phyloP scores from a whole-genome alignment of 306 rosid genomes.

The Sindora glabra region DNA sequence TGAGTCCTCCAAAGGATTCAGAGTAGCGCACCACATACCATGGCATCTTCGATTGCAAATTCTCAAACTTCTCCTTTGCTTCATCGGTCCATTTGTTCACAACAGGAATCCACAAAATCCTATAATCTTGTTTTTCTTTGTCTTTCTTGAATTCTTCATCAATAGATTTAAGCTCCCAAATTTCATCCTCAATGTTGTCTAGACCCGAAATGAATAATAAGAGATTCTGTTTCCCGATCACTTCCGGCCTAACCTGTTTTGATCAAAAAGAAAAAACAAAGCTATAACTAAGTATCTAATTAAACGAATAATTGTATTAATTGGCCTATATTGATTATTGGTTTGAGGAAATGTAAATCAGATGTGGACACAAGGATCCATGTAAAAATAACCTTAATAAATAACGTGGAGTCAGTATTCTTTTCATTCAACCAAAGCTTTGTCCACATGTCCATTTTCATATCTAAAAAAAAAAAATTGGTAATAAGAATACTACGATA shows the following conservation, averaged over 20 bases:
- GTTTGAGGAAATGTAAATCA: too few species aligned
- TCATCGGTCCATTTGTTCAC: slow-evolving; percentile 19
- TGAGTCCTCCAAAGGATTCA: slow-evolving; percentile 11
- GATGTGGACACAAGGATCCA: too few species aligned
- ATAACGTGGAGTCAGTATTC: too few species aligned
- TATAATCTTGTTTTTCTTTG: not conserved
- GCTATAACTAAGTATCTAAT: too few species aligned
- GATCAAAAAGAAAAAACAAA: not conserved
- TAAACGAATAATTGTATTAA: too few species aligned
- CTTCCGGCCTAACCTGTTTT: slow-evolving; percentile 3
- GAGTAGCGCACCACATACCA: slow-evolving; percentile 20
- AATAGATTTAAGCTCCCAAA: slow-evolving; percentile 5
- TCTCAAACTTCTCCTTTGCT: slow-evolving; percentile 16
- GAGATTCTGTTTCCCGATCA: slow-evolving; percentile 17
- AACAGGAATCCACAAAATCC: slow-evolving; percentile 35
- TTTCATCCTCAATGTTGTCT: slow-evolving; percentile 15
- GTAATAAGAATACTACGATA: not conserved
- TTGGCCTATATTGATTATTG: too few species aligned
- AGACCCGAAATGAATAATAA: slow-evolving; percentile 23
- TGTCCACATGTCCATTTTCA: too few species aligned
- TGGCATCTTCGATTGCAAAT: slow-evolving; percentile 25
- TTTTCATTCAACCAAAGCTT: too few species aligned
- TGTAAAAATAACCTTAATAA: too few species aligned
- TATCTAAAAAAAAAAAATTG: not conserved
- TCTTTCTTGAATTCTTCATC: slow-evolving; percentile 12